phyloP scores from a whole-genome alignment of 257 asterid species.

The Mentha longifolia region DNA sequence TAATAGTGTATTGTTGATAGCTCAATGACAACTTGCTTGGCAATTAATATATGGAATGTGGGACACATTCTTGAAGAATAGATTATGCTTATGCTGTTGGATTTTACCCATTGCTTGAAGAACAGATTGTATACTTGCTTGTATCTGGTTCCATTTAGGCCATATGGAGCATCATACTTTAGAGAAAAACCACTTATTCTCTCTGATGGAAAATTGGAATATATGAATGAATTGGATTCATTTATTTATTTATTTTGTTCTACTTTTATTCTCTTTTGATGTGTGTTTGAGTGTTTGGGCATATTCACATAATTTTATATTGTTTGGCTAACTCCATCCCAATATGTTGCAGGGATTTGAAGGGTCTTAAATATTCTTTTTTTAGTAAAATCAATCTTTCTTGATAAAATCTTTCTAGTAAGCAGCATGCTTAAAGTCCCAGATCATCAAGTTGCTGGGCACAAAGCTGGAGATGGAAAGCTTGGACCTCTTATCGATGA shows the following conservation, averaged over 20 bases:
- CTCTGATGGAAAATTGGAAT: constrained; percentile 10
- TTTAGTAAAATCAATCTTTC: constrained; percentile 16
- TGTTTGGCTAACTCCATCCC: constrained; percentile 5
- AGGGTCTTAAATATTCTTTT: constrained; percentile 19
- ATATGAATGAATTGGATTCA: background rate
- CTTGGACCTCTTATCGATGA: constrained; percentile 91
- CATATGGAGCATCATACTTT: background rate
- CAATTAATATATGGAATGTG: background rate
- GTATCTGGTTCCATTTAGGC: background rate
- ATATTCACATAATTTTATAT: background rate
- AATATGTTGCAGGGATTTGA: constrained; percentile 26
- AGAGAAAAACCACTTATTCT: constrained; percentile 3
- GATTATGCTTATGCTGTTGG: background rate
- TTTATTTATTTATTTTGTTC: background rate
- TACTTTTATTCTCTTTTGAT: background rate
- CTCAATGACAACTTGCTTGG: background rate
- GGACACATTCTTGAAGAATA: background rate
- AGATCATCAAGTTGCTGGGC: constrained; percentile 92
- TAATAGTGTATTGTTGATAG: too few species aligned
- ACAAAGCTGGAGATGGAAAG: constrained; percentile 61
- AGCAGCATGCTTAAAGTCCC: constrained; percentile 77
- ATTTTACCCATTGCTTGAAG: constrained; percentile 8
- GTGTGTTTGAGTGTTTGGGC: background rate
- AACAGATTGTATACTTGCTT: background rate
- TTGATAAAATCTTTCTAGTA: background rate